Conservation (phyloP, 345 rosid species). For the Gossypium mustelinum region DNA sequence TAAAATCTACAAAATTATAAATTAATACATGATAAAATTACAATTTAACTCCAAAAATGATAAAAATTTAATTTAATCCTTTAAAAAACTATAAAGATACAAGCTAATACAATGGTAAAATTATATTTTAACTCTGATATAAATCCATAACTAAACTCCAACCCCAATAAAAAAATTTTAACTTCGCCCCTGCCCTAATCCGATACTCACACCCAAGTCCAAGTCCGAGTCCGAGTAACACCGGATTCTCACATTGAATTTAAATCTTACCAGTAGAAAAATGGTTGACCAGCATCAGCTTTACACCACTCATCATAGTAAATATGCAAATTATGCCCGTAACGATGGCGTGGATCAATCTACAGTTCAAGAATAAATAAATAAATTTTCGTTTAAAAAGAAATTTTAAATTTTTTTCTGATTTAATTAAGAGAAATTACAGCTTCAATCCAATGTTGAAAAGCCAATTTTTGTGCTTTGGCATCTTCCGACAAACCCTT, state of each 20-base stretch:
- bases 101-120: no score
- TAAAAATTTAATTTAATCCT: no score
- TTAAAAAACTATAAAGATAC: no score
- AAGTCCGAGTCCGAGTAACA: background rate
- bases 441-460: constrained; percentile 79
- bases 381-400: background rate
- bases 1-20: no score
- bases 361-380: constrained; percentile 12
- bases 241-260: background rate
- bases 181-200: no score
- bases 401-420: background rate
- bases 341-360: constrained; percentile 96
- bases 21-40: no score
- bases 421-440: background rate
- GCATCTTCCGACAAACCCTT: constrained; percentile 57
- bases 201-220: no score
- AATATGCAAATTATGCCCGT: constrained; percentile 72
- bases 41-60: no score
- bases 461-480: constrained; percentile 80
- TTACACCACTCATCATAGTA: constrained; percentile 79
- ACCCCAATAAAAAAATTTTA: no score
- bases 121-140: no score
- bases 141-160: no score
- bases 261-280: constrained; percentile 68
- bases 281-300: constrained; percentile 78